Evolutionary conservation across 306 rosid species (phyloP).

Genomic region (Astragalus membranaceus): DNA sequence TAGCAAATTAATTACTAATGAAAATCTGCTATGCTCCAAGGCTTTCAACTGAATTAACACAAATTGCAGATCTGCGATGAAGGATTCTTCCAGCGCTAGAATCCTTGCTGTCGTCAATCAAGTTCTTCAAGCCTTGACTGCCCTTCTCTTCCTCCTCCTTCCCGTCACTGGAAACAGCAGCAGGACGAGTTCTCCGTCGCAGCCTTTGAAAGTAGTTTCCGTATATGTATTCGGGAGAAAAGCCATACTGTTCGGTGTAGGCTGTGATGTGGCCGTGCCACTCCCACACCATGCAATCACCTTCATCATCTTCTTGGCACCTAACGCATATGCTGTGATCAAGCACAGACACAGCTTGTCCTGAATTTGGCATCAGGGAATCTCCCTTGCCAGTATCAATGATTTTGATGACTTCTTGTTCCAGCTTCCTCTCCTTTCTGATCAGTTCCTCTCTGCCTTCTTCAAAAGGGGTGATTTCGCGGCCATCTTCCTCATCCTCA

Average conservation of each 20-base stretch:
- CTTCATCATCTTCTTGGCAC: conserved; percentile 63
- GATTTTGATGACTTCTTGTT: conserved; percentile 44
- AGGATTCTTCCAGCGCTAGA: no score
- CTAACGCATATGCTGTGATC: conserved; percentile 81
- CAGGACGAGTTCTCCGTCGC: conserved; percentile 7
- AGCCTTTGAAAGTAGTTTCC: conserved; percentile 86
- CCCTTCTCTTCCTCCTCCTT: conserved; percentile 30
- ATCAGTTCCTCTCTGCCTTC: not conserved
- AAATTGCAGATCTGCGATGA: no score
- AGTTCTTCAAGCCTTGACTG: conserved; percentile 62
- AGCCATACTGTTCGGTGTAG: conserved; percentile 67
- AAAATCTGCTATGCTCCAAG: no score
- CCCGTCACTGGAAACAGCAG: not conserved
- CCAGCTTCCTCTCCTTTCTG: no score
- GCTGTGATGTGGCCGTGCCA: conserved; percentile 95
- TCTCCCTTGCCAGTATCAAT: conserved; percentile 53
- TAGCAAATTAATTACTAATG: no score
- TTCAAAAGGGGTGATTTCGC: not conserved
- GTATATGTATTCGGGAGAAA: conserved; percentile 78
- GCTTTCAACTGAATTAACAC: no score
- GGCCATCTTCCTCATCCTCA: not conserved
- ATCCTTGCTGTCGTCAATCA: conserved; percentile 54
- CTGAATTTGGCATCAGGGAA: conserved; percentile 72
- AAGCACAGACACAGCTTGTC: conserved; percentile 69
- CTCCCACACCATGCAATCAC: conserved; percentile 92